These are phyloP conservation scores for Amanita rubescens DNA, from an alignment of 768 basidiomycete genomes.

Conservation along the genomic window DNA sequence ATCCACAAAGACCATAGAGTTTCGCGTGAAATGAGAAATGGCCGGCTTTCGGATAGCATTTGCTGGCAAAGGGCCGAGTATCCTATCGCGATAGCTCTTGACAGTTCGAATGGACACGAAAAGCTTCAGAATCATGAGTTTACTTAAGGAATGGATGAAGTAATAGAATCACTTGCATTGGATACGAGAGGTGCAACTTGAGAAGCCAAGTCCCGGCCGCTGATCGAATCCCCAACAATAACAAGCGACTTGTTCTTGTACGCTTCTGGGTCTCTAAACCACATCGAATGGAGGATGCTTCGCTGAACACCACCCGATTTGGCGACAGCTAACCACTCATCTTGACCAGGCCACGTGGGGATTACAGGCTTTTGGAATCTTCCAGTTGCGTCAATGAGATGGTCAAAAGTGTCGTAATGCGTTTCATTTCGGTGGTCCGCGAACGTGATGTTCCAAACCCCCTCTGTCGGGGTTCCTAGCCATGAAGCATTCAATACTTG, in stretches of 20 bases:
- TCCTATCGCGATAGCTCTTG: too few species aligned
- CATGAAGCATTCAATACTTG: constrained; percentile 2
- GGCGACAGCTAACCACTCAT: constrained; percentile 41
- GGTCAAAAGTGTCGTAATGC: constrained; percentile 33
- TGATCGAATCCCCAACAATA: constrained; percentile 38
- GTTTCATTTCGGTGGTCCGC: constrained; percentile 1
- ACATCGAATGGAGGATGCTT: constrained; percentile 45
- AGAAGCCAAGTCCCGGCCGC: constrained; percentile 38
- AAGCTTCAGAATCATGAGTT: background rate
- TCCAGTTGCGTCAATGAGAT: constrained; percentile 49
- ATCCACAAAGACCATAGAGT: constrained; percentile 40
- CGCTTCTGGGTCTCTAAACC: constrained; percentile 39
- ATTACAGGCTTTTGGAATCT: constrained; percentile 46
- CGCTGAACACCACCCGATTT: constrained; percentile 17
- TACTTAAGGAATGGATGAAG: background rate
- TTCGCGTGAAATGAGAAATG: constrained; percentile 40
- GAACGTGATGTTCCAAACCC: constrained; percentile 2
- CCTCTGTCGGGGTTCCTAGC: background rate
- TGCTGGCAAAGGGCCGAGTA: background rate
- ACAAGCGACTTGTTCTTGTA: constrained; percentile 38
- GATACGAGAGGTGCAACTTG: constrained; percentile 33
- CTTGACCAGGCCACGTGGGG: constrained; percentile 38
- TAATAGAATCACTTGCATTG: constrained; percentile 28
- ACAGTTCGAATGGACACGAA: background rate
- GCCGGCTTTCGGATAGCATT: constrained; percentile 23